Percentiles rank a stretch among this genome's conserved stretches.
Evolutionary conservation across 2,329 filamentous ascomycete genomes (phyloP).

Genomic region (Cryphonectria japonica): DNA sequence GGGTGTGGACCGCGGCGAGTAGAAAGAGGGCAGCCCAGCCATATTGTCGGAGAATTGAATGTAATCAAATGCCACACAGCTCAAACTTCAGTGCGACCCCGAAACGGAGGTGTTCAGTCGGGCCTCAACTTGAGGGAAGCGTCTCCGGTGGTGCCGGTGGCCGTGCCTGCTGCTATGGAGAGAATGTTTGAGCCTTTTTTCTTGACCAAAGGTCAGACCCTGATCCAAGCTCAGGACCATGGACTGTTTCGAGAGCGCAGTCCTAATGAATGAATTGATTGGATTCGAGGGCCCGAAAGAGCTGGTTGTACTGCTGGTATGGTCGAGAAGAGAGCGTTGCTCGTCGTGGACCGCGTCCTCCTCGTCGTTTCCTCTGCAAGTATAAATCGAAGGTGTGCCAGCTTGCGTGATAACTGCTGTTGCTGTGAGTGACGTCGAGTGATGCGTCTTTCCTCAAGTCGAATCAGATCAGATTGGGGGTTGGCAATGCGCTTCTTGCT

Average conservation of each 20-base stretch:
- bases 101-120: neutral
- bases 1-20: constrained; percentile 36
- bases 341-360: neutral
- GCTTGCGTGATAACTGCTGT: neutral
- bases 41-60: neutral
- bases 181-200: neutral
- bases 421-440: neutral
- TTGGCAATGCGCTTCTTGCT: neutral
- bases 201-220: neutral
- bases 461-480: neutral
- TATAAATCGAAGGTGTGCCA: neutral
- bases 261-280: neutral
- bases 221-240: neutral
- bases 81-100: neutral
- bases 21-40: constrained; percentile 37
- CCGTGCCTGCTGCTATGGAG: neutral
- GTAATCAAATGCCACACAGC: neutral
- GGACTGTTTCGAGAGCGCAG: neutral
- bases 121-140: neutral
- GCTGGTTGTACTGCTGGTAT: neutral
- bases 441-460: neutral
- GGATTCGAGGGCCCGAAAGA: neutral
- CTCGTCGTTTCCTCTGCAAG: neutral
- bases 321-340: neutral
- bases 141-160: constrained; percentile 1